Evolutionary conservation across 2,329 filamentous ascomycete genomes (phyloP).

Genomic region (Diaporthe batatas): DNA sequence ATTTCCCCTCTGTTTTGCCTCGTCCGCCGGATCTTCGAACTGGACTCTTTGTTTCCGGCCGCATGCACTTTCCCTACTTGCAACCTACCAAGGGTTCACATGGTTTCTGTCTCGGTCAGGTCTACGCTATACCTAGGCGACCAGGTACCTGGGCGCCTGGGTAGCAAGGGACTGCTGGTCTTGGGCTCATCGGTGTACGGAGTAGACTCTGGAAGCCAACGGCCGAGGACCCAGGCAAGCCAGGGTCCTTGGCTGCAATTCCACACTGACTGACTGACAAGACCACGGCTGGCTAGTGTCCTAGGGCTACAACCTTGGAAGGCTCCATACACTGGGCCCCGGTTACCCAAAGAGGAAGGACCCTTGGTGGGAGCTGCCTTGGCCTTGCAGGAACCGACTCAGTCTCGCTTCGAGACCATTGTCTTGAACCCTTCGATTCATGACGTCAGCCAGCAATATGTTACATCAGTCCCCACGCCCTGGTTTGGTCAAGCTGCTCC

Average conservation of each 20-base stretch:
- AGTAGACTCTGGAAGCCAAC: background rate
- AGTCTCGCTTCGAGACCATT: constrained; percentile 14
- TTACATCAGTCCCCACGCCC: constrained; percentile 11
- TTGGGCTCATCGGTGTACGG: too few relatives aligned
- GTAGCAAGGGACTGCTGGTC: constrained; percentile 7
- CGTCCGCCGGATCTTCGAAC: background rate
- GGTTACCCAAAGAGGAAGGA: constrained; percentile 28
- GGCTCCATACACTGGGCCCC: constrained; percentile 8
- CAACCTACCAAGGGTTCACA: background rate
- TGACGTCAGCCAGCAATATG: constrained; percentile 19
- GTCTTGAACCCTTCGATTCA: constrained; percentile 21
- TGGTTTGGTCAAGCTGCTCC: background rate
- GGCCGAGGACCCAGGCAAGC: background rate
- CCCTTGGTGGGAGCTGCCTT: constrained; percentile 22
- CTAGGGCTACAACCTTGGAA: background rate
- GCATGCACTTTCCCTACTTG: background rate
- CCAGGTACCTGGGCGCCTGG: too few relatives aligned
- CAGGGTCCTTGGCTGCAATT: background rate
- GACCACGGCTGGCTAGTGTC: constrained; percentile 22
- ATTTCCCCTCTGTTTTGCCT: background rate
- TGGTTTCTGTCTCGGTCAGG: background rate
- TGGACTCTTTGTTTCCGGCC: background rate
- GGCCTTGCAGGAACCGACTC: constrained; percentile 30
- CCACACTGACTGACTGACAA: constrained; percentile 4
- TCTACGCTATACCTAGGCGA: too few relatives aligned